A percentile compares a stretch with the other conserved stretches of the same genome.
Evolutionary conservation across 208 protist species (phyloP).

Genomic region (Phytomonas francai): DNA sequence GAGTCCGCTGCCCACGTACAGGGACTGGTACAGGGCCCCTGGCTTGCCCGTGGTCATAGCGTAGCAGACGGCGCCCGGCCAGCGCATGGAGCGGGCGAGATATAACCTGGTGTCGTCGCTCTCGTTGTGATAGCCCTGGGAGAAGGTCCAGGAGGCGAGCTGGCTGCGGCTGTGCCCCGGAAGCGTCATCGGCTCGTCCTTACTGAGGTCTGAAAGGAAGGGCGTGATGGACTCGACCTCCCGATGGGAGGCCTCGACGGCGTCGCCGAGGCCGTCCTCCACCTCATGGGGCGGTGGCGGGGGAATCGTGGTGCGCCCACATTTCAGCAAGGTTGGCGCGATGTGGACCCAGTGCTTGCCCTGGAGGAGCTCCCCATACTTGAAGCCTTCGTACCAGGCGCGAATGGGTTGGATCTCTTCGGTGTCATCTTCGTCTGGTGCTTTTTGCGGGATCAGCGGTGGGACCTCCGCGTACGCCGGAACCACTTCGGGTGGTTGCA

Average conservation of each 20-base stretch:
- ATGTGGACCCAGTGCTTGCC: slow-evolving; percentile 88
- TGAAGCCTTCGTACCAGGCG: slow-evolving; percentile 77
- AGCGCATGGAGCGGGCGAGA: slow-evolving; percentile 67
- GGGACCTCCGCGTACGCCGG: slow-evolving; percentile 73
- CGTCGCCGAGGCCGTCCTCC: slow-evolving; percentile 16
- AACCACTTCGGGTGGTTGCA: slow-evolving; percentile 49
- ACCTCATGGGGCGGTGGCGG: slow-evolving; percentile 15
- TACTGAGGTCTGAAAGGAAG: slow-evolving; percentile 69
- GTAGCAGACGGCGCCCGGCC: slow-evolving; percentile 83
- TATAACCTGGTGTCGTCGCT: slow-evolving; percentile 60
- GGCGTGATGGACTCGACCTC: slow-evolving; percentile 77
- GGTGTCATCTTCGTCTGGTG: slow-evolving; percentile 72
- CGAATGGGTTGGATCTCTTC: slow-evolving; percentile 50
- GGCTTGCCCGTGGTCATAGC: slow-evolving; percentile 62
- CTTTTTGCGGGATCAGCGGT: slow-evolving; percentile 72
- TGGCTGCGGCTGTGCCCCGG: slow-evolving; percentile 65
- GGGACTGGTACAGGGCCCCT: slow-evolving; percentile 59
- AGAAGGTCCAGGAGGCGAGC: slow-evolving; percentile 81
- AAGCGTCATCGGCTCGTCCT: slow-evolving; percentile 63
- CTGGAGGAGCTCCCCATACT: slow-evolving; percentile 82
- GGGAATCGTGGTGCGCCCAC: slow-evolving; percentile 47
- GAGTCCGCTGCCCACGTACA: slow-evolving; percentile 83
- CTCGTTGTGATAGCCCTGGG: slow-evolving; percentile 73
- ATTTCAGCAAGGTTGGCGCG: slow-evolving; percentile 58
- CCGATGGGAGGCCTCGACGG: slow-evolving; percentile 13